These are phyloP conservation scores for Reutealis trisperma DNA, from an alignment of 345 rosid species.

Conservation along the genomic window DNA sequence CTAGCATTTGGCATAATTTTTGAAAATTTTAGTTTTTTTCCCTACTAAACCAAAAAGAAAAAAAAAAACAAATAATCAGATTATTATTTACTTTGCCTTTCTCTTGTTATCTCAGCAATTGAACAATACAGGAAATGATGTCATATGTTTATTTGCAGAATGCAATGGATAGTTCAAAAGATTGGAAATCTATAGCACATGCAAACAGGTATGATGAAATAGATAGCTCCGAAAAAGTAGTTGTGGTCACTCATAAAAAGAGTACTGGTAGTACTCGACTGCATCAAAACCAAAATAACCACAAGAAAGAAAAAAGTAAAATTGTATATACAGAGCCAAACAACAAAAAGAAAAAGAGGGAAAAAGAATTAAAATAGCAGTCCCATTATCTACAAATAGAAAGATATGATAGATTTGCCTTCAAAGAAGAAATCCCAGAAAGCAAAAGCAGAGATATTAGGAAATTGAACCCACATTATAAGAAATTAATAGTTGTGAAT, in stretches of 20 bases:
- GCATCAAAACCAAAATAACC: constrained; percentile 10
- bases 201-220: constrained; percentile 6
- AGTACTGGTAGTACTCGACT: constrained; percentile 14
- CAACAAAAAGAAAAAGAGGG: constrained; percentile 2
- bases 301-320: background rate
- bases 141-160: background rate
- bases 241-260: constrained; percentile 1
- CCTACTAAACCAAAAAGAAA: background rate
- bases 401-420: constrained; percentile 14
- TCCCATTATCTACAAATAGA: constrained; percentile 22
- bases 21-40: background rate
- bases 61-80: too few relatives aligned
- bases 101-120: background rate
- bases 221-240: background rate
- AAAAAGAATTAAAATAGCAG: constrained; percentile 5
- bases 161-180: background rate
- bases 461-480: background rate
- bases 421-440: constrained; percentile 23
- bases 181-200: background rate
- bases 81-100: background rate
- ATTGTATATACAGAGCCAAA: constrained; percentile 1
- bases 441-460: constrained; percentile 11
- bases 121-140: background rate
- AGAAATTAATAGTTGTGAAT: background rate
- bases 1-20: background rate